These are phyloP conservation scores for Pichia rugopelliculosa DNA, from an alignment of 805 yeast species.

Conservation along the genomic window DNA sequence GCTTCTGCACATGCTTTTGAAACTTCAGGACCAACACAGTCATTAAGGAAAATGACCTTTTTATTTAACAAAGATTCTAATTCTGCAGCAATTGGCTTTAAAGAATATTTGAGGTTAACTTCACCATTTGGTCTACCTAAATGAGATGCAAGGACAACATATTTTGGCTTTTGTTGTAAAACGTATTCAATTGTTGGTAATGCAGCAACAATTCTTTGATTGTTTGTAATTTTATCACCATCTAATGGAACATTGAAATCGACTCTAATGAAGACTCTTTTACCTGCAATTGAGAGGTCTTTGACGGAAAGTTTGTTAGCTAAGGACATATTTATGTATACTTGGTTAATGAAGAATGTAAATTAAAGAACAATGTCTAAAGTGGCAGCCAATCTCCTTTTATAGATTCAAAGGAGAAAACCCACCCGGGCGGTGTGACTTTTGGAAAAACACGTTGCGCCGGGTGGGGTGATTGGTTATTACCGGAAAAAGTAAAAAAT, in stretches of 20 bases:
- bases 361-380: too few relatives aligned
- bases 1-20: constrained; percentile 71
- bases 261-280: constrained; percentile 98
- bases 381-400: not conserved
- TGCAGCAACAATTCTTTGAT: constrained; percentile 99
- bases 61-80: constrained; percentile 67
- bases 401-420: not conserved
- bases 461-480: constrained; percentile 3
- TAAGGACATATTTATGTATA: constrained; percentile 83
- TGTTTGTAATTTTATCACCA: constrained; percentile 95
- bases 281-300: constrained; percentile 78
- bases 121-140: constrained; percentile 99
- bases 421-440: not conserved
- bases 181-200: constrained; percentile 97
- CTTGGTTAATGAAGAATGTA: too few relatives aligned
- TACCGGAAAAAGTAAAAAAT: too few relatives aligned
- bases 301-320: constrained; percentile 88
- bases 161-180: constrained; percentile 84
- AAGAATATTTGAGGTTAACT: constrained; percentile 74
- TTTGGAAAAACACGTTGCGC: constrained; percentile 1
- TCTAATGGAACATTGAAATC: constrained; percentile 95
- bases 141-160: constrained; percentile 89
- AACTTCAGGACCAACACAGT: constrained; percentile 90
- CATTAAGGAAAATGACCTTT: constrained; percentile 74
- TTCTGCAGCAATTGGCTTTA: constrained; percentile 90